These are phyloP conservation scores for Prunus dulcis DNA, from an alignment of 306 rosid species.

Conservation along the genomic window DNA sequence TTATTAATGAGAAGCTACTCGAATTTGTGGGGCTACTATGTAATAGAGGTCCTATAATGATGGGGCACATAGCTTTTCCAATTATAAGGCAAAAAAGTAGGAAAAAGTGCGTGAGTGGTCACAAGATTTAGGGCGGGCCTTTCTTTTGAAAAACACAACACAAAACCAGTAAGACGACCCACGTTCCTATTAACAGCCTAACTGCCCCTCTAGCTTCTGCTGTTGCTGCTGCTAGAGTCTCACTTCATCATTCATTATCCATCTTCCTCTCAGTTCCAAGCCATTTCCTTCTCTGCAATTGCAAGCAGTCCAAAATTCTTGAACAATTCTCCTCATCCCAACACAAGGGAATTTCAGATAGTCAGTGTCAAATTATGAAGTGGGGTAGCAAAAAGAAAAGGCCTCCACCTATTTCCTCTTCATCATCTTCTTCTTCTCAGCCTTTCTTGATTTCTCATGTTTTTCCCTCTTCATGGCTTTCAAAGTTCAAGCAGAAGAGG, in stretches of 20 bases:
- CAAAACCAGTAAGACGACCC: slow-evolving; percentile 45
- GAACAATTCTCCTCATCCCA: no score
- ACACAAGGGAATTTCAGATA: slow-evolving; percentile 2
- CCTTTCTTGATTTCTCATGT: slow-evolving; percentile 60
- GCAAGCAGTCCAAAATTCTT: background rate
- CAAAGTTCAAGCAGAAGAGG: slow-evolving; percentile 66
- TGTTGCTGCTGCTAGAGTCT: slow-evolving; percentile 10
- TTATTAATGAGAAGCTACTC: background rate
- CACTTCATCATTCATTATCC: slow-evolving; percentile 3
- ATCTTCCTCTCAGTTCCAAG: background rate
- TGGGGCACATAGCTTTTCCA: slow-evolving; percentile 28
- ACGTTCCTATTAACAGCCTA: slow-evolving; percentile 62
- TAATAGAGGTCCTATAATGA: slow-evolving; percentile 34
- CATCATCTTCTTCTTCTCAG: slow-evolving; percentile 49
- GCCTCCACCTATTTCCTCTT: slow-evolving; percentile 14
- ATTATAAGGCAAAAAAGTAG: slow-evolving; percentile 32
- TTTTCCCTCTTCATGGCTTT: slow-evolving; percentile 66
- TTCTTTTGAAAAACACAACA: slow-evolving; percentile 51
- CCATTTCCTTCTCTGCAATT: slow-evolving; percentile 14
- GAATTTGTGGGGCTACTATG: background rate
- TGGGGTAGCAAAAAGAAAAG: slow-evolving; percentile 68
- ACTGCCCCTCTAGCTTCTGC: slow-evolving; percentile 28
- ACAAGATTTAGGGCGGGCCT: slow-evolving; percentile 62
- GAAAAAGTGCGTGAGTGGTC: slow-evolving; percentile 67
- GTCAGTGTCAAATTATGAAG: slow-evolving; percentile 33